Evolutionary conservation across 768 basidiomycete species (phyloP), one percentile per base, ranked within the genome.

Genomic region (Tylopilus felleus): DNA sequence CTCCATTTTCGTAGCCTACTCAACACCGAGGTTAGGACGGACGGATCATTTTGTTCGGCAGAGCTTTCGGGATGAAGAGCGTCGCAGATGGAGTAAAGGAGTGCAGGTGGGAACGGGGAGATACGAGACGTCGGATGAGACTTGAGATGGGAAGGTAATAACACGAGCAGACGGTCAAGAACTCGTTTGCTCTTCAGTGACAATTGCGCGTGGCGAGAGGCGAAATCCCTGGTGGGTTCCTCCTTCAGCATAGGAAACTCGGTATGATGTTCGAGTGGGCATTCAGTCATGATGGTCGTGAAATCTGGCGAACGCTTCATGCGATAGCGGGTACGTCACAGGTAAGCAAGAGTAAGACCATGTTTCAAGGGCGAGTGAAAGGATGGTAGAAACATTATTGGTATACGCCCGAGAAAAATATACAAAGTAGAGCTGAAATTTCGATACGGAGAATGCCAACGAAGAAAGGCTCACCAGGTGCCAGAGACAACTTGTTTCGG

Each of bases 31-130:
- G 66, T 64, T 9, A 68, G 47, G 8, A 66, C 13, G 41, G 56
- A 48, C 17, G 46, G 14, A 4, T 57, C 40, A 10, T 1, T 12
- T 23, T 35, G 50, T 23, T 47, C 52, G 4, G 13, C 23, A 14
- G 51, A 22, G 28, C 21, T 19, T 21, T 23, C 25, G 1, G 33
- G 44, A 16, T 50, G 62, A 36, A 68, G 47, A 35, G 13, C 33
- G 4, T 56, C 47, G 36, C 66, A 66, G n/a, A 69, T 61, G 19
- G 67, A 54, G 38, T 62, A 61, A 42, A 68, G 62, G 28, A 69
- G 39, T 14, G 50, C 27, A 13, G 67, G 56, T 19, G 57, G 41
- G 35, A 67, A 55, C 5, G 33, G 22, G 8, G 52, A 28, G 10
- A 12, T 1, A 10, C n/a, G 31, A 8, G 57, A 39, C 3, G 41